Evolutionary conservation across 2,329 filamentous ascomycete genomes (phyloP), one percentile per base, ranked within the genome.

Genomic region (Exophiala phaeomuriformis): DNA sequence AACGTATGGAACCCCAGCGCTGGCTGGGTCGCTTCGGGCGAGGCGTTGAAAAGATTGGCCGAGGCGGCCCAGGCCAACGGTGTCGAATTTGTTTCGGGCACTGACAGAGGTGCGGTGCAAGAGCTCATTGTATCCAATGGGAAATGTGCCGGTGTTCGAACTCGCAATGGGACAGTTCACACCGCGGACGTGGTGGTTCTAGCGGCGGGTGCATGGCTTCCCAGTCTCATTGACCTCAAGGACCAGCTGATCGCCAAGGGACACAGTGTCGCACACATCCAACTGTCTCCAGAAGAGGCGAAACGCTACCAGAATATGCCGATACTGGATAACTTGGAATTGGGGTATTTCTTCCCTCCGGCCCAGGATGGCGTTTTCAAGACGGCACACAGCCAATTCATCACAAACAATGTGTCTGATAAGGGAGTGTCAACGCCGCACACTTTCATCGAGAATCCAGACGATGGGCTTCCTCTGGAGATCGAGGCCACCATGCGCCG

Each of bases 401-500:
- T 55, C 31, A 37, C 35, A 2, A 55, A 55, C 43, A 55, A 47
- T 2, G 32, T 3, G 10, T 43, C 6, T 10, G 32, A 36, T 1
- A 46, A 35, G 2, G 7, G n/a, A 1, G 42, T 36, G 1, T 55
- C 49, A 1, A 47, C 40, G 10, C 49, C 52, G 6, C 52, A 51
- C 35, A 55, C 52, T 12, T 55, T 55, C 47, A 2, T 30, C 4
- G 41, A 33, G 5, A 7, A 47, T 19, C 52, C 49, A 4, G 3
- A 8, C 3, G 48, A 55, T 37, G 43, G 44, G 5, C 39, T 57
- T 50, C 77, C 76, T 0, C 61, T 70, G 0, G 72, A 74, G 45
- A 71, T 75, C 0, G 77, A 76, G 56, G 56, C 64, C 3, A 69
- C 73, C 1, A 68, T 76, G 12, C 68, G 75, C 2, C 65, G 69